phyloP scores from a whole-genome alignment of 768 basidiomycete species.

The Lentinula guzmanii region DNA sequence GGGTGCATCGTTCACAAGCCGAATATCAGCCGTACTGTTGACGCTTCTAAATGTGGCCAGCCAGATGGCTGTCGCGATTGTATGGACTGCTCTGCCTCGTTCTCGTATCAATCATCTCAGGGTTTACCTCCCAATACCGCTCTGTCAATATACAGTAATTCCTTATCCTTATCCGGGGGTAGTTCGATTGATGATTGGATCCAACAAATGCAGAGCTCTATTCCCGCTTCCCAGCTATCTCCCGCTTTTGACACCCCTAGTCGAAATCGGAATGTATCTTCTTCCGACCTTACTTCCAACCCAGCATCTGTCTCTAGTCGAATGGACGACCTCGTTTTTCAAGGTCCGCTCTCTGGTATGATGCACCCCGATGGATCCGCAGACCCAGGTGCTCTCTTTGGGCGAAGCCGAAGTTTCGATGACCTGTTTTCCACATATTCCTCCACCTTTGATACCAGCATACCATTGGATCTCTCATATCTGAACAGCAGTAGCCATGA shows the following conservation, averaged over 20 bases:
- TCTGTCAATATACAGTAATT: constrained; percentile 23
- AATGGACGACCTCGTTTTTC: neutral
- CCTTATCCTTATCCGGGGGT: neutral
- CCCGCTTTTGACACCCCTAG: neutral
- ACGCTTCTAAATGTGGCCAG: constrained; percentile 31
- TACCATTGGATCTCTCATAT: neutral
- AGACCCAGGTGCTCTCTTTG: neutral
- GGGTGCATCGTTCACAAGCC: constrained; percentile 25
- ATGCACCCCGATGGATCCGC: neutral
- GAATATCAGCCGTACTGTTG: constrained; percentile 23
- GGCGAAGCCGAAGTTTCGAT: neutral
- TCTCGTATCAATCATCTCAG: constrained; percentile 21
- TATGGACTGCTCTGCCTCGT: constrained; percentile 52
- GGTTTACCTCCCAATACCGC: constrained; percentile 34
- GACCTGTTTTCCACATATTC: neutral
- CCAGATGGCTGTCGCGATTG: constrained; percentile 41
- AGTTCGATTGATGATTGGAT: constrained; percentile 59
- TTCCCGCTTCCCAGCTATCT: neutral
- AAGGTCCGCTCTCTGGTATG: neutral
- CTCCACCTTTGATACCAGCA: neutral
- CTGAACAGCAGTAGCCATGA: neutral
- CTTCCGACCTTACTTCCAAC: neutral
- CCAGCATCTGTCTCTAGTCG: too few species aligned
- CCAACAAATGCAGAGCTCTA: constrained; percentile 26
- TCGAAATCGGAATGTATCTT: neutral